These are phyloP conservation scores for Coemansia sp. DNA, from an alignment of 192 early-diverging fungal genomes.

Conservation along the genomic window DNA sequence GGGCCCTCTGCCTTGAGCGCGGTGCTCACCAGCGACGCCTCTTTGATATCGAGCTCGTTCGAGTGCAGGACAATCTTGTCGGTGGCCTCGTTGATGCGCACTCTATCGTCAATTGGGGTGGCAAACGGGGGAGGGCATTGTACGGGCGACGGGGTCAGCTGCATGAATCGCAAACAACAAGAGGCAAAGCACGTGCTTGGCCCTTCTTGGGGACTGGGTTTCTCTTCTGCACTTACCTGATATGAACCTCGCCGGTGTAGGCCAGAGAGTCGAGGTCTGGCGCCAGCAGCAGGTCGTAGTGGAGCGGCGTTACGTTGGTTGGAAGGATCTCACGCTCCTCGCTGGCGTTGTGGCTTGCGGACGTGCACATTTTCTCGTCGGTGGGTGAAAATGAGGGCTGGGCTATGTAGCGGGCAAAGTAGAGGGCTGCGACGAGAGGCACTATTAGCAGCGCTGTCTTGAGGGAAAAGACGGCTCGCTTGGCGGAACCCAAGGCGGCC, in stretches of 20 bases:
- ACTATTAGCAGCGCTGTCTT: not conserved
- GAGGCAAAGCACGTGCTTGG: too few species aligned
- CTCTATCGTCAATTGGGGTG: constrained; percentile 16
- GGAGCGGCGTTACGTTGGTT: constrained; percentile 74
- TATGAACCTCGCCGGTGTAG: constrained; percentile 73
- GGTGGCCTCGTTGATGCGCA: constrained; percentile 61
- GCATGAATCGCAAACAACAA: too few species aligned
- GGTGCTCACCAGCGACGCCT: constrained; percentile 44
- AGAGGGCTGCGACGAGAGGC: not conserved
- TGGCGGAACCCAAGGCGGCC: too few species aligned
- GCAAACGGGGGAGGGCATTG: not conserved
- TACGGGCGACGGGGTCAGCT: too few species aligned
- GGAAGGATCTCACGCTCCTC: constrained; percentile 76
- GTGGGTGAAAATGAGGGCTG: not conserved
- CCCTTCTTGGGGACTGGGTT: too few species aligned
- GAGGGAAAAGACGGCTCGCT: not conserved
- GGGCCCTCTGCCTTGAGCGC: constrained; percentile 37
- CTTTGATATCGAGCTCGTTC: constrained; percentile 61
- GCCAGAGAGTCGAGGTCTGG: constrained; percentile 78
- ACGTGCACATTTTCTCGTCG: constrained; percentile 27
- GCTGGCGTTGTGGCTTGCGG: constrained; percentile 13
- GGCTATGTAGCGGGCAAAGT: constrained; percentile 3
- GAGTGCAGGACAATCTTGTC: constrained; percentile 64
- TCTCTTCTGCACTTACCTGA: constrained; percentile 44
- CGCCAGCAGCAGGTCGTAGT: constrained; percentile 77